Evolutionary conservation across 2,329 filamentous ascomycete genomes (phyloP).

Genomic region (Cadophora gregata): DNA sequence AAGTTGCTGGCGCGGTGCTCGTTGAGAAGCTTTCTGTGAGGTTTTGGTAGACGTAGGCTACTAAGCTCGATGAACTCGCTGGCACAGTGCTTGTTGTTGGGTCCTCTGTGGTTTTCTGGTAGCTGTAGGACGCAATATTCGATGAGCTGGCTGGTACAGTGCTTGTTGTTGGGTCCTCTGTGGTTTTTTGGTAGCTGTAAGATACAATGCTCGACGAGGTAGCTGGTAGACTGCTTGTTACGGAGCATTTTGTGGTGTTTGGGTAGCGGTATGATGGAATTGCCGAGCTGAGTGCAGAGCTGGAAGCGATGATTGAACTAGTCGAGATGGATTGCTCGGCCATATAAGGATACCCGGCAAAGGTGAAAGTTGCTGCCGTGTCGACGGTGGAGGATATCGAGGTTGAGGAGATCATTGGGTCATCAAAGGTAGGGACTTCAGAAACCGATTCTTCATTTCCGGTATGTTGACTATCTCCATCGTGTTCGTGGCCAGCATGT

Average conservation of each 20-base stretch:
- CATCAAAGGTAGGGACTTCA: neutral
- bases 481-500: constrained; percentile 23
- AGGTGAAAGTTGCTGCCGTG: neutral
- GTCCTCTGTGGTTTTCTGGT: no score
- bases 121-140: neutral
- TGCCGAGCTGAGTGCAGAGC: neutral
- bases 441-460: neutral
- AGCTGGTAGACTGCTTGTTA: neutral
- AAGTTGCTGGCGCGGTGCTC: neutral
- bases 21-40: neutral
- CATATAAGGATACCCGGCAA: neutral
- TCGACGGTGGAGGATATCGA: neutral
- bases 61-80: no score
- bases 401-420: neutral
- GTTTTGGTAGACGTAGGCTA: neutral
- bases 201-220: neutral
- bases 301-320: neutral
- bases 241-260: neutral
- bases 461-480: constrained; percentile 4
- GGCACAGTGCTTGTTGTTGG: no score
- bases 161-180: neutral
- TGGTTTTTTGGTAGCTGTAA: neutral
- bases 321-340: neutral
- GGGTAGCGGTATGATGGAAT: neutral
- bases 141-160: neutral